Base-by-base conservation (phyloP, 345 rosid species). In the Capsella bursapastoris region DNA sequence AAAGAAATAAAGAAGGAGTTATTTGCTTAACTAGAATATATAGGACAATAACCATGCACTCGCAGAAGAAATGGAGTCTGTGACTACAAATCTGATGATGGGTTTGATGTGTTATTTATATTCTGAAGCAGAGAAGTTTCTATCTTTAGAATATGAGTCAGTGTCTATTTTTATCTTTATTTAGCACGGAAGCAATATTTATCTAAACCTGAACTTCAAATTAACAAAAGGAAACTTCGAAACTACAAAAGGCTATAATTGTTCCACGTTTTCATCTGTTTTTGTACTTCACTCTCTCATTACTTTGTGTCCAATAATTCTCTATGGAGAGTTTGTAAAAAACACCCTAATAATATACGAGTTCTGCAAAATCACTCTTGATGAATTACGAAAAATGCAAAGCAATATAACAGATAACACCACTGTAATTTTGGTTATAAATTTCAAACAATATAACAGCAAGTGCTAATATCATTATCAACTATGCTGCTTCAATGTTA, bases 101-200 rank as follows among this genome's bases (percentile, higher is more conserved):
- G 43, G 55, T 72, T 62, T 41, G 61, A 72, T 72, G 53, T 61
- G 52, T 38, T 62, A 14, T 22, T 22, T 22, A 22, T 25, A 22
- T 64, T 64, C 64, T 73, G 64, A 22, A 64, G 32, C 71, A 64
- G 31, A 64, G 7, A 73, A n/a, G 34, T 64, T 56, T 73, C 64
- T 56, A 64, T 64, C 77, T 73, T 64, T 64, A 56, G 71, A 44
- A 25, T 35, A 56, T 1, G 34, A n/a, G 41, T 47, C 77, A 45
- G 10, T 6, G 7, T 27, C 71, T 22, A 44, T 47, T 53, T 73
- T 64, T 45, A 55, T 56, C 47, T 29, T 53, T 27, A 53, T 55
- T 44, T 73, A 55, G 45, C 64, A 25, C 34, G 7, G 7, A 43
- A 43, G 31, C 37, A 37, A 37, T 38, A 64, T 32, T 64, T 44